Conservation (phyloP, 768 basidiomycete genomes). For the Clitopilus passeckerianus region DNA sequence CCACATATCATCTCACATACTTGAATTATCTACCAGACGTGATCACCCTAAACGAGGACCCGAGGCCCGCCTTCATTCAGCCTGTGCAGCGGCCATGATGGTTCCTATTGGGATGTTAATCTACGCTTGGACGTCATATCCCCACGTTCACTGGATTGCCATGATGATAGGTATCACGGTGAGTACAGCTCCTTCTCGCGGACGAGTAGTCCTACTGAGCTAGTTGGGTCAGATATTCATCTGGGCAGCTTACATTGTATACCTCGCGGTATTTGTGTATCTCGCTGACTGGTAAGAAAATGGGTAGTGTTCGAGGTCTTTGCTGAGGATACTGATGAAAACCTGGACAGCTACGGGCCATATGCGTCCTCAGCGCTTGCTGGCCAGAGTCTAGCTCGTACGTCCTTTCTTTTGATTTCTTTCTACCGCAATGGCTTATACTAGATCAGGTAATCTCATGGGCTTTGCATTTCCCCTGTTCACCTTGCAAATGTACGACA, state of each 20-base stretch:
- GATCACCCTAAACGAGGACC: conserved; percentile 29
- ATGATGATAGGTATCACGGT: conserved; percentile 48
- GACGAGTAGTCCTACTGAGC: no score
- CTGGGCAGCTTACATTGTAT: conserved; percentile 48
- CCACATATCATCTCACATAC: no score
- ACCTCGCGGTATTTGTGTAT: conserved; percentile 53
- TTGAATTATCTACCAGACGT: conserved; percentile 24
- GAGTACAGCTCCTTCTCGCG: conserved; percentile 1
- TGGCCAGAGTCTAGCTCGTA: conserved; percentile 58
- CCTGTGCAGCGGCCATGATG: conserved; percentile 49
- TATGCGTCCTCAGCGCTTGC: conserved; percentile 72
- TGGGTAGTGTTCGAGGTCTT: no score
- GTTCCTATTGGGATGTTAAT: conserved; percentile 64
- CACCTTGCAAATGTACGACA: conserved; percentile 53
- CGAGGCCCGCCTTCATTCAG: conserved; percentile 58
- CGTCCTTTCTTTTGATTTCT: conserved; percentile 12
- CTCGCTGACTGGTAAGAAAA: conserved; percentile 57
- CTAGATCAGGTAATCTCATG: conserved; percentile 37
- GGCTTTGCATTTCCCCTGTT: conserved; percentile 60
- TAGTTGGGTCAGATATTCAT: conserved; percentile 36
- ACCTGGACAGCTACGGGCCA: conserved; percentile 37
- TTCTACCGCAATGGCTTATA: background rate
- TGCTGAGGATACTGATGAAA: no score
- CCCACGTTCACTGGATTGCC: conserved; percentile 55
- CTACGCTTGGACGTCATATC: conserved; percentile 63